Base-by-base conservation (phyloP, 2,329 filamentous ascomycete species). In the Cladosporium colombiae region DNA sequence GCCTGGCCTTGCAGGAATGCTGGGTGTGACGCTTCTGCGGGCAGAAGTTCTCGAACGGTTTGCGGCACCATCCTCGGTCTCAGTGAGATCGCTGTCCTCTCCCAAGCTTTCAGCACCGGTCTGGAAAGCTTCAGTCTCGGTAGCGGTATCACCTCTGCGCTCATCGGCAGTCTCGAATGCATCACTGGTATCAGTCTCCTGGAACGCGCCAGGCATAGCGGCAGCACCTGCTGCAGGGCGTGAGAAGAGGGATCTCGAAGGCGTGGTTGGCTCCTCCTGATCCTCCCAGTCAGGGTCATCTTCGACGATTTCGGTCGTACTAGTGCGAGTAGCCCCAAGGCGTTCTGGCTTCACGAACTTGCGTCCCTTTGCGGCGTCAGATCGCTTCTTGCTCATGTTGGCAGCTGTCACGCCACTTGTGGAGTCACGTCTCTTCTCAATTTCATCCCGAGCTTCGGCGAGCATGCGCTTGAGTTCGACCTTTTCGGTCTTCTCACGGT, bases 401-500 rank as follows among this genome's bases (percentile, higher is more conserved):
- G 77, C 82, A 72, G 63, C 78, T 72, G 73, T 75, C 53, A 75
- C 78, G 72, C 72, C 78, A 35, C 87, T 85, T 65, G 82, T 86
- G 57, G 66, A 71, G 62, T 80, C 83, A 14, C 74, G 72, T 57
- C 86, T 83, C 56, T 87, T 79, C 78, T 92, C 95, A 31, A 99
- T 81, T 74, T 99, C 95, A 75, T 99, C 95, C 40, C 93, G 89
- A 27, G 94, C 90, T 74, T 99, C 95, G 80, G 98, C 94, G 33
- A 98, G 86, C 86, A 99, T 92, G 67, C 94, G 91, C 79, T 92
- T 93, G 63, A 98, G 86, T 79, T 99, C 95, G 31, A 98, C 86
- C 83, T 97, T 99, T 78, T 99, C 95, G 0, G 94, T 97, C 88
- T 98, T 99, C 78, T 99, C 95, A 37, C 95, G 91, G 78, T 99